Base-by-base conservation (phyloP, 2,329 filamentous ascomycete genomes). In the Colletotrichum sp. region DNA sequence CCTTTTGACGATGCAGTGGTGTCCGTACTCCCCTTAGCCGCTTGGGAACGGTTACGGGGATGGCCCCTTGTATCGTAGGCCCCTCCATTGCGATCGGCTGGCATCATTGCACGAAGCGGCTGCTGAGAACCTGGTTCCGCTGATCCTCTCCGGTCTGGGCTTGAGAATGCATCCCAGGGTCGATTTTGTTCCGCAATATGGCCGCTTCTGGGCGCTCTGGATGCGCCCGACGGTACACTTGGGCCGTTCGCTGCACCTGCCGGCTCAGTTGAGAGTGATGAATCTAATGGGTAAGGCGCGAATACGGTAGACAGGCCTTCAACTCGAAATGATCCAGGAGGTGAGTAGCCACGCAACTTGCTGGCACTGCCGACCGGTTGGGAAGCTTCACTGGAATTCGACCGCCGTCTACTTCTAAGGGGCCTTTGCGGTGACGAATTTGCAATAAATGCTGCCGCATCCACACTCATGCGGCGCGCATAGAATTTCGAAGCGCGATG, bases 21-120 rank as follows among this genome's bases (percentile, higher is more conserved):
- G 70, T 89, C 88, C 25, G 82, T 80, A 79, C 87, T 88, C 44
- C 85, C 84, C 76, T 87, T 89, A n/a, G 83, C 81, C 6, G 84
- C 82, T 52, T 85, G 84, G 15, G 88, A 88, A 19, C 88, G 86
- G 79, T 85, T 86, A 77, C 88, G 85, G 19, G 87, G 85, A 81
- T 90, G 88, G 12, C 84, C 84, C 76, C 82, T 83, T 59, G 79
- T 57, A 66, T 78, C 71, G 39, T 63, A 59, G 5, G 68, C 48
- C 60, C 81, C 79, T 63, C 80, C 82, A 77, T 83, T 82, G 22
- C 80, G 81, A 34, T 82, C 82, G 74, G 85, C 85, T 22, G 83
- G 79, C 77, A 77, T 78, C 16, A 63, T 69, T 65, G 39, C 48
- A 27, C 25, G 25, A 48, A 52, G 22, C 52, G 48, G 30, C 28